A percentile compares a stretch with the other conserved stretches of the same genome.
phyloP scores from a whole-genome alignment of 2,329 filamentous ascomycete genomes.

The Podosphaera xanthii region DNA sequence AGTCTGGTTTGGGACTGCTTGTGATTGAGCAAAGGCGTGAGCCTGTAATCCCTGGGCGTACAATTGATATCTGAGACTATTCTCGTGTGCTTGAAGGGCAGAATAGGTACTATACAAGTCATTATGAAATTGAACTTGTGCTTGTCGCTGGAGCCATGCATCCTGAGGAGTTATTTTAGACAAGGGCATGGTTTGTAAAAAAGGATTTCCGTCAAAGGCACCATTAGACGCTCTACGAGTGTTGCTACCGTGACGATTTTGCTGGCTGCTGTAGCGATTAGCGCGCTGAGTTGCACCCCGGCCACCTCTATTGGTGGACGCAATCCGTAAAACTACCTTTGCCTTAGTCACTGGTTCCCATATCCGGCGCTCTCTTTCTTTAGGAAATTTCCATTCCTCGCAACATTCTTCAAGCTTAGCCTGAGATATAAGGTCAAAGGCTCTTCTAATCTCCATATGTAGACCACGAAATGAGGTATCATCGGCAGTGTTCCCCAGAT shows the following conservation, averaged over 20 bases:
- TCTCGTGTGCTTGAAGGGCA: conserved; percentile 22
- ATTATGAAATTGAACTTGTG: conserved; percentile 17
- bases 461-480: conserved; percentile 83
- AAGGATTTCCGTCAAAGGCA: conserved; percentile 13
- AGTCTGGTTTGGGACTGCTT: conserved; percentile 9
- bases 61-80: conserved; percentile 23
- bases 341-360: conserved; percentile 33
- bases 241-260: conserved; percentile 12
- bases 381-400: conserved; percentile 70
- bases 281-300: conserved; percentile 11
- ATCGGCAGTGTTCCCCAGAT: conserved; percentile 89
- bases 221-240: conserved; percentile 16
- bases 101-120: conserved; percentile 18
- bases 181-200: conserved; percentile 6
- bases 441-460: conserved; percentile 69
- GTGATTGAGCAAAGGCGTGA: conserved; percentile 20
- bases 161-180: conserved; percentile 13
- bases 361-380: conserved; percentile 34
- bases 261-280: conserved; percentile 9
- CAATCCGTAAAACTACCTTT: conserved; percentile 29
- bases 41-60: conserved; percentile 22
- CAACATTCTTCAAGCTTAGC: conserved; percentile 67
- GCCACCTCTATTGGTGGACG: conserved; percentile 24
- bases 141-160: conserved; percentile 16
- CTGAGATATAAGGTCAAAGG: conserved; percentile 60